Evolutionary conservation across 805 yeast genomes (phyloP).

Genomic region (Pichia kluyveri): DNA sequence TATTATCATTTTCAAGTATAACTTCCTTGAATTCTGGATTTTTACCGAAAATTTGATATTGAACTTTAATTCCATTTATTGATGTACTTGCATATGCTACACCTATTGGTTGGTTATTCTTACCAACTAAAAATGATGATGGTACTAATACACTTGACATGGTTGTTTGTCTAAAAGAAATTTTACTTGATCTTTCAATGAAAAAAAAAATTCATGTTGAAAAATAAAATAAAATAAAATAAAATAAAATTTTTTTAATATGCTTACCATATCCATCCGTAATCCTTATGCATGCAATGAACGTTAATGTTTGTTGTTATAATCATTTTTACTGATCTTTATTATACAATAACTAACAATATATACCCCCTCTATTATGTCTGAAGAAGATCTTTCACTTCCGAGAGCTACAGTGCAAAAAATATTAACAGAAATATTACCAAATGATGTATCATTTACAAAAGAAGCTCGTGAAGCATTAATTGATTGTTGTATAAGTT

Average conservation of each 20-base stretch:
- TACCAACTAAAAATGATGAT: not conserved
- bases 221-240: not conserved
- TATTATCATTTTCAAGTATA: not conserved
- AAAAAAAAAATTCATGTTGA: not conserved
- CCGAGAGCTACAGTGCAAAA: slow-evolving; percentile 87
- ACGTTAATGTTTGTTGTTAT: no score
- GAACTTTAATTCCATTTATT: not conserved
- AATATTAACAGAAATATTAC: slow-evolving; percentile 82
- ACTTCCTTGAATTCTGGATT: not conserved
- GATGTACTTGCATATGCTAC: not conserved
- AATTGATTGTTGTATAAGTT: slow-evolving; percentile 93
- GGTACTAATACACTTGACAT: not conserved
- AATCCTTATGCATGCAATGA: no score
- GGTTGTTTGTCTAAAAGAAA: not conserved
- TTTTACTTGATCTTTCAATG: not conserved
- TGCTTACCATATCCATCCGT: no score
- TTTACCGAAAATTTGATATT: not conserved
- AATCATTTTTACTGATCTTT: no score
- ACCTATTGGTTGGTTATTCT: not conserved
- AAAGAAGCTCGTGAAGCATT: slow-evolving; percentile 93
- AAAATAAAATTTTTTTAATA: no score
- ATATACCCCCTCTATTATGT: not conserved
- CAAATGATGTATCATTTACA: slow-evolving; percentile 78
- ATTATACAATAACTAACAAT: no score
- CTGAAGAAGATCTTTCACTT: slow-evolving; percentile 27